Evolutionary conservation across 192 early-diverging fungal genomes (phyloP).

Genomic region (Entomortierella chlamydospora): DNA sequence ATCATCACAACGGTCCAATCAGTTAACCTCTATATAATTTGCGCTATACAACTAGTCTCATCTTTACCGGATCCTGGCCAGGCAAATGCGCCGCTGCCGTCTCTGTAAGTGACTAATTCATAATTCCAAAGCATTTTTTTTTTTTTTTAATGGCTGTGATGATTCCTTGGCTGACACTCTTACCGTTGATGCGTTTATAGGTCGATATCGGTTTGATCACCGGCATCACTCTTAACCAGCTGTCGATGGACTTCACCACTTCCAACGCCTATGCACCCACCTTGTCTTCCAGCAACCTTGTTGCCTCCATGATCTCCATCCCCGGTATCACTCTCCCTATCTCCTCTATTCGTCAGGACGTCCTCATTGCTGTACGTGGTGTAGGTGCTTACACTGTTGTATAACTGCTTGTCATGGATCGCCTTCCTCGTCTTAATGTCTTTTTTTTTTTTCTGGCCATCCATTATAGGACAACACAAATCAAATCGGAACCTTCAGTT

Average conservation of each 20-base stretch:
- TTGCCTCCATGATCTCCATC: slow-evolving; percentile 52
- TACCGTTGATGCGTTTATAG: slow-evolving; percentile 9
- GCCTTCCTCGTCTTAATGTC: background rate
- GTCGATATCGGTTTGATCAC: slow-evolving; percentile 52
- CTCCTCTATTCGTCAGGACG: slow-evolving; percentile 24
- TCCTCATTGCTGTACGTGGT: slow-evolving; percentile 32
- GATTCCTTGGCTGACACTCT: background rate
- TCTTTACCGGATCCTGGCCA: slow-evolving; percentile 42
- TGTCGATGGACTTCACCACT: slow-evolving; percentile 62
- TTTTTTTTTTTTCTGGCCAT: background rate
- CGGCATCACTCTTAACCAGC: slow-evolving; percentile 55
- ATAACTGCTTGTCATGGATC: too few species aligned
- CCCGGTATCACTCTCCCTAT: slow-evolving; percentile 48
- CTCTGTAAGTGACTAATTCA: slow-evolving; percentile 20
- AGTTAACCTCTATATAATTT: background rate
- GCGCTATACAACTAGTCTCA: slow-evolving; percentile 13
- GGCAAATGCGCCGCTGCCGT: slow-evolving; percentile 41
- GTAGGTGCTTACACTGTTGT: background rate
- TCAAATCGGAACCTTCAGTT: slow-evolving; percentile 34
- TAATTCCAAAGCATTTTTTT: background rate
- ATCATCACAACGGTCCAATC: background rate
- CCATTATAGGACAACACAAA: slow-evolving; percentile 28
- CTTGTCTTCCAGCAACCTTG: slow-evolving; percentile 54
- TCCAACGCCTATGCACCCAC: slow-evolving; percentile 56
- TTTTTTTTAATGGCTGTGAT: background rate